Base-by-base conservation (phyloP, 306 rosid genomes). In the Castanea mollissima region DNA sequence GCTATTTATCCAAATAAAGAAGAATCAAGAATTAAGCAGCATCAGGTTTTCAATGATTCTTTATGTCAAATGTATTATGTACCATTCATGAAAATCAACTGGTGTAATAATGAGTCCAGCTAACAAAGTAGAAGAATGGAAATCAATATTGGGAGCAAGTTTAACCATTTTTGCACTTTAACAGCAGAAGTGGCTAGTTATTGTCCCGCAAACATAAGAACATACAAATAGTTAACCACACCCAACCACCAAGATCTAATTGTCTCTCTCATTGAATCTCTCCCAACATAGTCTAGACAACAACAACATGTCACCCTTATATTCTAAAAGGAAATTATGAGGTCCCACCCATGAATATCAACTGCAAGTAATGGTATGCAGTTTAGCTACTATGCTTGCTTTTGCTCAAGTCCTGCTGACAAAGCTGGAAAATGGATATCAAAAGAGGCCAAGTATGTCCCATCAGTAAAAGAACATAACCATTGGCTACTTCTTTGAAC, bases 331-430 rank as follows among this genome's bases (percentile, higher is more conserved):
- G 21, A 71, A 15, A 70, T 5, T 9, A 52, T 6, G 72, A 57
- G 82, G 69, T 80, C 25, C 83, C 88, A 84, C 11, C 88, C 57
- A 19, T 38, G 83, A 79, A 79, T 72, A 79, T 79, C 79, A 80
- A 74, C 79, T 56, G 75, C 15, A 55, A 74, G 34, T n/a, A 70
- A 49, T 49, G 54, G 8, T 8, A 41, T 41, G 12, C 12, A 41
- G 46, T 41, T 41, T 41, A 41, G 46, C 46, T 41, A 1, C 46
- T 41, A 41, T 41, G 46, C 46, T 41, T 8, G 46, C 46, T 41
- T 41, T 41, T 41, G 46, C 46, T 41, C 46, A 41, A 41, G 46
- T 41, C 46, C 46, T 7, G 3, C 46, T 8, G 46, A 41, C 46
- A 41, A 41, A 8, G 11, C 8, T 41, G 3, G 46, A 2, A 41